Evolutionary conservation across 73 alveolate genomes (phyloP), one percentile per base, ranked within the genome.

Genomic region (Durusdinium trenchii): DNA sequence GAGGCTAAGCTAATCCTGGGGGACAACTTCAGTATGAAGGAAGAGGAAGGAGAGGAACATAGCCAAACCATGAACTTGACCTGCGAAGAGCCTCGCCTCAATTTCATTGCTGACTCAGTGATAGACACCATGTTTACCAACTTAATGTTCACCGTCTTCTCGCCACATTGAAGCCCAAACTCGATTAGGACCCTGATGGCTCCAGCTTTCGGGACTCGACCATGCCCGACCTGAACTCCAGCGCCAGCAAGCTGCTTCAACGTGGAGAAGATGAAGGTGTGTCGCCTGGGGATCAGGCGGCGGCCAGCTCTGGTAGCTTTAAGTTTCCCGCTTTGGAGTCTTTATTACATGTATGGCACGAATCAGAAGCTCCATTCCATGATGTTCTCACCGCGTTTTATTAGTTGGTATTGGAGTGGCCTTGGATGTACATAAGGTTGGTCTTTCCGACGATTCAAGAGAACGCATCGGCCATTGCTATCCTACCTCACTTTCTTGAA

Each of bases 151-250:
- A n/a, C n/a, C n/a, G n/a, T n/a, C n/a, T n/a, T n/a, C n/a, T n/a
- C n/a, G n/a, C n/a, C n/a, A n/a, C n/a, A n/a, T n/a, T n/a, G n/a
- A n/a, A n/a, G n/a, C n/a, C n/a, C n/a, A n/a, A n/a, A n/a, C n/a
- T n/a, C n/a, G n/a, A n/a, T 43, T 20, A 42, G 45, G 61, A 78
- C 35, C 51, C 45, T 5, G 18, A 32, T 12, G 87, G 47, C 36
- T 38, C 35, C 61, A 45, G 26, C 45, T 6, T 16, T 26, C 0
- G 12, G 61, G 35, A 2, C 38, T 46, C 87, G 0, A 61, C 6
- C 40, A 36, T 78, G 87, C 87, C 87, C 61, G 61, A 14, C 42
- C 3, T 78, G 87, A 61, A 57, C 60, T 78, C 87, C 87, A 78
- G 36, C 43, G 12, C 87, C 18, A 61, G 46, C 0, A 61, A 78